Evolutionary conservation across 164 flowering plant genomes (phyloP).

Genomic region (Cinnamomum micranthum): DNA sequence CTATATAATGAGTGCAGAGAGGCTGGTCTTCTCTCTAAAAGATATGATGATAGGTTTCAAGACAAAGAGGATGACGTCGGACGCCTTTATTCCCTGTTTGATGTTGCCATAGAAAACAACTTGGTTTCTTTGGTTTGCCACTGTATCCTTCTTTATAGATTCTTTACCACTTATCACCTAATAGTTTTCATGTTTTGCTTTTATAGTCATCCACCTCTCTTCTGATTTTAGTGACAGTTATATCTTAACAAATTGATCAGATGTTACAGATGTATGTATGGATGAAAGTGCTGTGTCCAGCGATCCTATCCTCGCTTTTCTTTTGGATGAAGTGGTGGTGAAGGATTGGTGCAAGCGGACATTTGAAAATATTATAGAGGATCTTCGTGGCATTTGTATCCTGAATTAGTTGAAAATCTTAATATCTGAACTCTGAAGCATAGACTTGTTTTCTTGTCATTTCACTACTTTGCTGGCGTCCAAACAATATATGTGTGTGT

Average conservation of each 20-base stretch:
- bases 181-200: background rate
- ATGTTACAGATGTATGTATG: constrained; percentile 98
- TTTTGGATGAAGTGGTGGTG: constrained; percentile 96
- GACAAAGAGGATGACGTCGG: constrained; percentile 70
- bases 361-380: constrained; percentile 45
- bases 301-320: constrained; percentile 85
- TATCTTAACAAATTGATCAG: constrained; percentile 54
- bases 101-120: constrained; percentile 87
- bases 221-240: too few relatives aligned
- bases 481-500: too few relatives aligned
- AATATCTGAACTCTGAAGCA: background rate
- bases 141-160: constrained; percentile 65
- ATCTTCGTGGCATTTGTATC: constrained; percentile 78
- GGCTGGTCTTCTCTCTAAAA: constrained; percentile 81
- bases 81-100: constrained; percentile 83
- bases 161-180: background rate
- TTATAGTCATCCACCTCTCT: background rate
- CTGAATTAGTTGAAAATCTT: constrained; percentile 18
- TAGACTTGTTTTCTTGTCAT: constrained; percentile 2
- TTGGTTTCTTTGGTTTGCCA: constrained; percentile 87
- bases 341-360: constrained; percentile 91
- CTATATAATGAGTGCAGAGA: constrained; percentile 81
- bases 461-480: background rate
- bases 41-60: constrained; percentile 54
- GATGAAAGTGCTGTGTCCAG: constrained; percentile 98